These are phyloP conservation scores for Typha latifolia DNA, from an alignment of 176 grass and related monocot species.

Conservation along the genomic window DNA sequence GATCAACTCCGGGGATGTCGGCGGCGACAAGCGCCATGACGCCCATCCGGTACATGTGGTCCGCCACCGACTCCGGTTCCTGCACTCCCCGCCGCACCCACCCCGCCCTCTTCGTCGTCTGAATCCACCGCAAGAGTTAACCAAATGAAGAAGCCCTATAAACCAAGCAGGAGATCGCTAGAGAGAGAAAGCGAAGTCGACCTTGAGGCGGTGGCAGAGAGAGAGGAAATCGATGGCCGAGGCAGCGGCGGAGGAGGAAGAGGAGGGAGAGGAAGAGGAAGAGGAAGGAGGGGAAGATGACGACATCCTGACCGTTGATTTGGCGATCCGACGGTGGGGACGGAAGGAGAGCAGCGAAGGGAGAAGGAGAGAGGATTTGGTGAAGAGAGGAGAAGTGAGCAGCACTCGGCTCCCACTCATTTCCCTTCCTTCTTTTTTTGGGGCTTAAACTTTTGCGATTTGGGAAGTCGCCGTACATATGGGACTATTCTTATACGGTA, in stretches of 20 bases:
- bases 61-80: conserved; percentile 74
- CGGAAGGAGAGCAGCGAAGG: conserved; percentile 11
- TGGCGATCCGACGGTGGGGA: conserved; percentile 20
- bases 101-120: conserved; percentile 84
- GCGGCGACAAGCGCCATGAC: conserved; percentile 87
- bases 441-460: conserved; percentile 1
- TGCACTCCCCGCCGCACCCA: conserved; percentile 78
- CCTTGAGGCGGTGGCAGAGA: conserved; percentile 96
- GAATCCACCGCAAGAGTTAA: conserved; percentile 5
- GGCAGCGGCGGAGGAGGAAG: conserved; percentile 13
- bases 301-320: conserved; percentile 46
- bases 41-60: conserved; percentile 99
- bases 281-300: conserved; percentile 29
- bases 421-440: conserved; percentile 1
- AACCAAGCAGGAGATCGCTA: neutral
- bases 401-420: conserved; percentile 65
- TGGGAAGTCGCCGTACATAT: too few relatives aligned
- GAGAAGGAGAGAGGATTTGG: conserved; percentile 22
- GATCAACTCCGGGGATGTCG: conserved; percentile 75
- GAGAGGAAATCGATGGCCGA: conserved; percentile 87
- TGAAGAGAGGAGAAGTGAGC: conserved; percentile 38
- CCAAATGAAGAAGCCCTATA: neutral
- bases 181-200: conserved; percentile 14
- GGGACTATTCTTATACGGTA: too few relatives aligned
- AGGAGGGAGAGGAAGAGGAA: conserved; percentile 4